Conservation (phyloP, 2,329 filamentous ascomycete species). For the Parastagonospora nodorum region DNA sequence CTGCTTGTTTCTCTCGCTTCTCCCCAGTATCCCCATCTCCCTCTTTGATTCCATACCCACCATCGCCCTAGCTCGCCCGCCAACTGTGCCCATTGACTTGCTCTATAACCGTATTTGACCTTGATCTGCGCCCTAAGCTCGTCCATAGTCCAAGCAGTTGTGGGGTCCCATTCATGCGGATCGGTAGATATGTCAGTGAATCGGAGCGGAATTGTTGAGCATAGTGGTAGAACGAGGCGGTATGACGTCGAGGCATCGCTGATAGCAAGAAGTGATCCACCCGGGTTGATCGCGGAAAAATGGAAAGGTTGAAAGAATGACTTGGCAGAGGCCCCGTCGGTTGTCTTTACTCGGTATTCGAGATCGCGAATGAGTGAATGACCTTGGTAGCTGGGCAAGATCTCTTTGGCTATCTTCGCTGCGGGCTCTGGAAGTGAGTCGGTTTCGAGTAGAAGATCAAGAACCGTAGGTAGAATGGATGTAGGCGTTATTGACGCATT, state of each 20-base stretch:
- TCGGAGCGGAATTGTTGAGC: slow-evolving; percentile 17
- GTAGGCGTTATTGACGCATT: slow-evolving; percentile 19
- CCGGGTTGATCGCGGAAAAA: slow-evolving; percentile 22
- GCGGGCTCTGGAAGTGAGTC: slow-evolving; percentile 10
- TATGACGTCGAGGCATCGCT: slow-evolving; percentile 16
- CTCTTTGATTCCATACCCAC: slow-evolving; percentile 23
- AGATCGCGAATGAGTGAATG: slow-evolving; percentile 16
- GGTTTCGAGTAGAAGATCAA: slow-evolving; percentile 18
- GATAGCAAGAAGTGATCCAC: slow-evolving; percentile 20
- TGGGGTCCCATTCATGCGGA: slow-evolving; percentile 13
- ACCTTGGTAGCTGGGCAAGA: slow-evolving; percentile 18
- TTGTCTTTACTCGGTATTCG: slow-evolving; percentile 13
- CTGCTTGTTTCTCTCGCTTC: slow-evolving; percentile 15
- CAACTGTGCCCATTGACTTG: slow-evolving; percentile 15
- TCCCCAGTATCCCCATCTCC: slow-evolving; percentile 21
- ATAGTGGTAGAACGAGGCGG: slow-evolving; percentile 18
- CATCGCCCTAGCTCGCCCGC: slow-evolving; percentile 18
- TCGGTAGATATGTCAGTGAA: slow-evolving; percentile 17
- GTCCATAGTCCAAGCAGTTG: slow-evolving; percentile 18
- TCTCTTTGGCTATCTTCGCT: slow-evolving; percentile 3
- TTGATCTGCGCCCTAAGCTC: slow-evolving; percentile 15
- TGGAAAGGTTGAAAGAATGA: slow-evolving; percentile 23
- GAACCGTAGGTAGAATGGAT: slow-evolving; percentile 19
- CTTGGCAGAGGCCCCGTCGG: slow-evolving; percentile 1
- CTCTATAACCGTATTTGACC: slow-evolving; percentile 12